Evolutionary conservation across 257 asterid species (phyloP), one percentile per base, ranked within the genome.

Genomic region (Voacanga thouarsii): DNA sequence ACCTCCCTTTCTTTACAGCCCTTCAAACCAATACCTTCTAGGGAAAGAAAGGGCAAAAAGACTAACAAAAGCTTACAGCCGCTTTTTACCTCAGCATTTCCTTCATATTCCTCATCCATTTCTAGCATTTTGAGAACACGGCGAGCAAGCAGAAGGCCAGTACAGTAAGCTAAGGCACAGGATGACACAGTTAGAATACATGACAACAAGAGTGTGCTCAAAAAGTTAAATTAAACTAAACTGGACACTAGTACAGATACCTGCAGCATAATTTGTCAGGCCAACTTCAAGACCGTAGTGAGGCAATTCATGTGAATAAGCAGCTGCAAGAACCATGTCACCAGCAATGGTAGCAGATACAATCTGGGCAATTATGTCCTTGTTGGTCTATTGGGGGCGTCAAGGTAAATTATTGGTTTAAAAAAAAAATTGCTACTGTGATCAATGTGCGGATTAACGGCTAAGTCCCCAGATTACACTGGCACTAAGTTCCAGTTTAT

Each of bases 71-170:
- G n/a, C 49, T 6, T 49, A 41, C 12, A 0, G 28, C 64, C 19
- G 56, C 33, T 41, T 66, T 28, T 78, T 85, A 93, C 98, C 97
- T 91, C 97, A 59, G 85, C 85, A 83, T 93, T 92, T 74, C 98
- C 98, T 83, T 93, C 86, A 39, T 92, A 93, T 79, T 90, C 96
- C 44, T 81, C 82, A 76, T 92, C 97, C 93, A 93, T 83, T 24
- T 93, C 94, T 76, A 92, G 98, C 67, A 78, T 85, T 65, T 92
- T 88, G 51, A 93, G 85, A n/a, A 90, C 95, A 47, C 97, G 89
- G 57, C 97, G 94, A 18, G 92, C 97, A 88, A 93, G 81, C 14
- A 93, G 88, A 79, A 93, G 96, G 11, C 98, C 98, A 75, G 96
- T 93, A 81, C 96, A 91, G 86, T 93, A 93, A 67, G 98, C 98